Evolutionary conservation across 177 flowering plant genomes (phyloP).

Genomic region (Vitis hybrid): DNA sequence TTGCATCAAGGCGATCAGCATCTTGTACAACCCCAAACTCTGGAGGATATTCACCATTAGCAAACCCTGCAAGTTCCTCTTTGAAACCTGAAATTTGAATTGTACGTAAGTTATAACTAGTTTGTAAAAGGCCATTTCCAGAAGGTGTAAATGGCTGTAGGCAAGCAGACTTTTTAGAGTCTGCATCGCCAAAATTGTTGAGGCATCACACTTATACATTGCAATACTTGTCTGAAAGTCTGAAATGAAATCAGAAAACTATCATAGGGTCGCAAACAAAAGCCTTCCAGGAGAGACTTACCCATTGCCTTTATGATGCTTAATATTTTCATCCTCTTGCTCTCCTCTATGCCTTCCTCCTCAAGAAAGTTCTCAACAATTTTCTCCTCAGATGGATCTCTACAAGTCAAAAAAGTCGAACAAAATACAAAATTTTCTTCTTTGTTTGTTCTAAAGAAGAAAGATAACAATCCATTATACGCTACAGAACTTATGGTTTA

Average conservation of each 20-base stretch:
- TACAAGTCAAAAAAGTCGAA: constrained; percentile 20
- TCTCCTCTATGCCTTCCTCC: constrained; percentile 61
- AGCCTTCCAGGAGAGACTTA: constrained; percentile 20
- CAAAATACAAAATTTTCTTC: background rate
- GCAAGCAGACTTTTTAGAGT: no score
- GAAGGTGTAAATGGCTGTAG: no score
- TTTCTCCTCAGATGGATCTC: constrained; percentile 70
- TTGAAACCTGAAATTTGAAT: constrained; percentile 61
- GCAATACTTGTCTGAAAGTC: no score
- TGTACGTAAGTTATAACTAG: background rate
- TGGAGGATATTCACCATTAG: constrained; percentile 26
- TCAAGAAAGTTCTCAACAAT: constrained; percentile 74
- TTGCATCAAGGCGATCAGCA: constrained; percentile 97
- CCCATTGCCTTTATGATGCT: constrained; percentile 80
- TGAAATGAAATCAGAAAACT: background rate
- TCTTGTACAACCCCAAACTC: constrained; percentile 92
- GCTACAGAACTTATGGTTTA: no score
- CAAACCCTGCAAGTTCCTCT: constrained; percentile 56
- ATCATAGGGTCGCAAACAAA: background rate
- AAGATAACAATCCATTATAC: no score
- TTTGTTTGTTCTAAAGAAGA: background rate
- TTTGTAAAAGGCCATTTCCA: background rate
- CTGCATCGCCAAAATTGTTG: no score
- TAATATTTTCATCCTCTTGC: constrained; percentile 49
- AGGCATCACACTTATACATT: no score